A percentile compares a stretch with the other conserved stretches of the same genome.
Evolutionary conservation across 2,329 filamentous ascomycete species (phyloP).

Genomic region (Parastagonospora avenae): DNA sequence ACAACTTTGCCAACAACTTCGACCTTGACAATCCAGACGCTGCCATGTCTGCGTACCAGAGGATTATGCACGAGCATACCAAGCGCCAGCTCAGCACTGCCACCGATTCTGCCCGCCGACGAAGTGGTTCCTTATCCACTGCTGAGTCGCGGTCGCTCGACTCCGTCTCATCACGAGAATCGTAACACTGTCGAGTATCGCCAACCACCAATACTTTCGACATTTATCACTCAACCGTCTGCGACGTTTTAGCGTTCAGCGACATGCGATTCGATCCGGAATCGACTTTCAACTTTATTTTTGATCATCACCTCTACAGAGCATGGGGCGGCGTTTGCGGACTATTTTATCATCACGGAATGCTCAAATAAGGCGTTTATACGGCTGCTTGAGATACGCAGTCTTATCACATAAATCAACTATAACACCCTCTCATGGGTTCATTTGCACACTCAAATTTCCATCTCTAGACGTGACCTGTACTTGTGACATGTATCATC

Average conservation of each 20-base stretch:
- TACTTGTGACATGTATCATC: too few species aligned
- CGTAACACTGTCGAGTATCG: constrained; percentile 9
- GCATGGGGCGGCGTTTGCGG: constrained; percentile 7
- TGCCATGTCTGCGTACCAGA: constrained; percentile 52
- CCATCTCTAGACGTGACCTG: not conserved
- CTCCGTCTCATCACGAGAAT: constrained; percentile 26
- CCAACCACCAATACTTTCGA: not conserved
- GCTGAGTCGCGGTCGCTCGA: constrained; percentile 2
- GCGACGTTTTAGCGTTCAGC: constrained; percentile 13
- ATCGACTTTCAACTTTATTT: constrained; percentile 1
- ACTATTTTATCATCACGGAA: not conserved
- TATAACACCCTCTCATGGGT: too few species aligned
- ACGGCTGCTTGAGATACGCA: not conserved
- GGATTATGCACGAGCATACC: constrained; percentile 58
- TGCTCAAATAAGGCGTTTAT: not conserved
- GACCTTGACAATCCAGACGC: constrained; percentile 46
- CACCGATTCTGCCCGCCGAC: constrained; percentile 51
- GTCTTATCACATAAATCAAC: not conserved
- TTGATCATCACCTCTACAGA: not conserved
- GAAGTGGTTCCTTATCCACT: constrained; percentile 25
- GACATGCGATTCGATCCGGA: constrained; percentile 5
- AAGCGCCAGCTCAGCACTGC: constrained; percentile 55
- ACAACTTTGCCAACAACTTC: constrained; percentile 52
- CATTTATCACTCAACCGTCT: constrained; percentile 5
- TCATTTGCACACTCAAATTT: not conserved